A percentile compares a stretch with the other conserved stretches of the same genome.
phyloP scores from a whole-genome alignment of 2,329 filamentous ascomycete species.

The Metarhizium rileyi region DNA sequence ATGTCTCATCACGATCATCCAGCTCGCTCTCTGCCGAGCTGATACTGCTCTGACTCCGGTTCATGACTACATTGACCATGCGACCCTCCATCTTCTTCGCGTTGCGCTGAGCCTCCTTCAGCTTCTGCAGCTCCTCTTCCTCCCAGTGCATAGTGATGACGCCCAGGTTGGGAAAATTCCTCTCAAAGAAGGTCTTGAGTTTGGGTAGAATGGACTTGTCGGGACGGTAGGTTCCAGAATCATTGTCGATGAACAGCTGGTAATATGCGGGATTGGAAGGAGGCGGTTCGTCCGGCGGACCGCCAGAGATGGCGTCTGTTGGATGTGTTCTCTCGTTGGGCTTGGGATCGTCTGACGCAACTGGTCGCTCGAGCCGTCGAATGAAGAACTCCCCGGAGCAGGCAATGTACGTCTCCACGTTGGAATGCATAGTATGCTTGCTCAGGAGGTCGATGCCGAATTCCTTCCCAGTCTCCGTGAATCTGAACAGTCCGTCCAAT shows the following conservation, averaged over 20 bases:
- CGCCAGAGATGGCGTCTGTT: constrained; percentile 34
- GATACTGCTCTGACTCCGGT: constrained; percentile 41
- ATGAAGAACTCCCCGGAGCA: constrained; percentile 93
- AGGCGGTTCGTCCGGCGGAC: constrained; percentile 32
- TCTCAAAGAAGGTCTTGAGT: constrained; percentile 59
- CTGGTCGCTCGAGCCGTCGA: constrained; percentile 49
- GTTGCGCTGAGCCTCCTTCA: constrained; percentile 69
- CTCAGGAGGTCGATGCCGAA: constrained; percentile 88
- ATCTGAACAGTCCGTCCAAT: constrained; percentile 75
- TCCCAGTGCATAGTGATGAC: constrained; percentile 70
- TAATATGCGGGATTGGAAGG: constrained; percentile 50
- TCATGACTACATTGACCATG: constrained; percentile 45
- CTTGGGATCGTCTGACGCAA: constrained; percentile 31
- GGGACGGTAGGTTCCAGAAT: constrained; percentile 86
- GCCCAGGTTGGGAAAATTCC: constrained; percentile 68
- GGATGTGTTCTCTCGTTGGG: constrained; percentile 42
- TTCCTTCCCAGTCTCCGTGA: constrained; percentile 92
- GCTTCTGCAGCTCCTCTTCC: constrained; percentile 58
- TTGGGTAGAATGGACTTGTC: constrained; percentile 66
- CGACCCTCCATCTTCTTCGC: constrained; percentile 57
- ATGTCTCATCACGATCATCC: constrained; percentile 31
- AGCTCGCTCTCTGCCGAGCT: constrained; percentile 45
- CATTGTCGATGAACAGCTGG: constrained; percentile 89
- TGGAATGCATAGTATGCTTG: constrained; percentile 95
- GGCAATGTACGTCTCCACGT: constrained; percentile 84